Percentiles rank a stretch among this genome's conserved stretches.
Conservation (phyloP, 176 grass and related monocot genomes). For the Aegilops umbellulata region DNA sequence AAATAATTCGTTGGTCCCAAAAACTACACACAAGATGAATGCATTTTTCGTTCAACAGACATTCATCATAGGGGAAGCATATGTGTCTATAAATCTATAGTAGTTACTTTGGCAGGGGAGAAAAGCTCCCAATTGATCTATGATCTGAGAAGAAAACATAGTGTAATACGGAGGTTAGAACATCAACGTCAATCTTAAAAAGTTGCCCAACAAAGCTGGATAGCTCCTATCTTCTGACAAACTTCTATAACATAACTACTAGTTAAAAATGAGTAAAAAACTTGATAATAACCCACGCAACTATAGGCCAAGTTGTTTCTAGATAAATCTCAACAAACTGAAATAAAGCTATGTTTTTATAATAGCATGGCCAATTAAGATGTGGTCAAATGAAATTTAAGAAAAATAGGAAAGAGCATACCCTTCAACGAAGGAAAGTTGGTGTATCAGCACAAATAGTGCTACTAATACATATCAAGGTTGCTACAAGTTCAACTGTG, state of each 20-base stretch:
- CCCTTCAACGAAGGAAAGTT: slow-evolving; percentile 90
- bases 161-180: background rate
- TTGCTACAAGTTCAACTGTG: slow-evolving; percentile 87
- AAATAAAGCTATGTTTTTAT: background rate
- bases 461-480: slow-evolving; percentile 91
- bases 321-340: background rate
- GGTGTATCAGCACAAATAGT: slow-evolving; percentile 89
- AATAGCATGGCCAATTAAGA: background rate
- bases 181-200: background rate
- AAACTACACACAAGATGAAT: too few species aligned
- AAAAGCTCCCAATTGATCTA: background rate
- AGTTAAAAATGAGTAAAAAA: background rate
- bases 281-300: background rate
- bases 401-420: slow-evolving; percentile 32
- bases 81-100: background rate
- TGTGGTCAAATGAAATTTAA: background rate
- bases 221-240: background rate
- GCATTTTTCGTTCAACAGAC: background rate
- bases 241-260: background rate
- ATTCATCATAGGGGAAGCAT: background rate
- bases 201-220: too few species aligned
- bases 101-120: background rate
- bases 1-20: too few species aligned
- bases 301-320: background rate
- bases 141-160: background rate